These are phyloP conservation scores for Clonostachys chloroleuca DNA, from an alignment of 2,329 filamentous ascomycete genomes.

Conservation along the genomic window DNA sequence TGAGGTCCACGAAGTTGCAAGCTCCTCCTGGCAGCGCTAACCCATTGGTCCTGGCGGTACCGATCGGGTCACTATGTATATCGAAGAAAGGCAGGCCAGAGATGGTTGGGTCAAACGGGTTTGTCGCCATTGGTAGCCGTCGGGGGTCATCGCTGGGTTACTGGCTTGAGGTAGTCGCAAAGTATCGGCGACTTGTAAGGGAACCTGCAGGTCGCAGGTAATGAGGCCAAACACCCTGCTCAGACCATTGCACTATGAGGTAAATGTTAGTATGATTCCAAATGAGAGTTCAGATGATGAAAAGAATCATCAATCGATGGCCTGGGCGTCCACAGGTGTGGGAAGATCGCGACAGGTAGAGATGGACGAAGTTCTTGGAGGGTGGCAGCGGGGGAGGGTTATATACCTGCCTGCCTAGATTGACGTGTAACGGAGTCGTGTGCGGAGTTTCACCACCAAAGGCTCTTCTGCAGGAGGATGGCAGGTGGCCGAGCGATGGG, in stretches of 20 bases:
- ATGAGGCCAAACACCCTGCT: not conserved
- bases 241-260: not conserved
- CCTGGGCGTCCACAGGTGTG: not conserved
- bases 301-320: not conserved
- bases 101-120: slow-evolving; percentile 39
- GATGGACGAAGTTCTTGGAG: no score
- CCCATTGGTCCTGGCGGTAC: slow-evolving; percentile 9
- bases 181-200: not conserved
- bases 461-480: no score
- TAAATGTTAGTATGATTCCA: not conserved
- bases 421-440: no score
- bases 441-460: no score
- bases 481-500: no score
- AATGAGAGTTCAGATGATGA: not conserved
- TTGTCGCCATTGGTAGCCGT: slow-evolving; percentile 42
- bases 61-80: slow-evolving; percentile 45
- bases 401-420: no score
- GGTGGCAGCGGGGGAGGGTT: no score
- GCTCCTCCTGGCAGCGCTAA: slow-evolving; percentile 42
- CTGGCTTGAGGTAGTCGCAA: no score
- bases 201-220: not conserved
- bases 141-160: not conserved
- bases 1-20: slow-evolving; percentile 55
- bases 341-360: no score
- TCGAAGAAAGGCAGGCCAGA: slow-evolving; percentile 45